phyloP scores from a whole-genome alignment of 805 yeast species.

The Clavispora fructus region DNA sequence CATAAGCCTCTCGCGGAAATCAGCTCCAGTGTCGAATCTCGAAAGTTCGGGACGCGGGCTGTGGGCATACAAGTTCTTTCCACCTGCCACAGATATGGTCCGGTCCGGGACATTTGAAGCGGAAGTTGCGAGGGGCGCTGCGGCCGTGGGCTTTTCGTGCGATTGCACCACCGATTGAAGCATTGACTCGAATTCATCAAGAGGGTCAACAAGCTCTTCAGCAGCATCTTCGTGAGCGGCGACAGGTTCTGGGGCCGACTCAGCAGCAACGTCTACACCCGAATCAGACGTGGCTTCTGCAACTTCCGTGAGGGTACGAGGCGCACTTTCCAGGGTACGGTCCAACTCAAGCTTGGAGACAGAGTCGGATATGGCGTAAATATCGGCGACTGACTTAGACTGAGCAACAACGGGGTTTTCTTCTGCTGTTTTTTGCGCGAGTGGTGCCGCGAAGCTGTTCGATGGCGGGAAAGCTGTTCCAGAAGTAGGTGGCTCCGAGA shows the following conservation, averaged over 20 bases:
- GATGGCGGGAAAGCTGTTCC: neutral
- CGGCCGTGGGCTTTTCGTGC: neutral
- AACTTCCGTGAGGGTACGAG: too few species aligned
- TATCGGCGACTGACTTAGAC: neutral
- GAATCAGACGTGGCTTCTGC: too few species aligned
- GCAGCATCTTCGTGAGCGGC: neutral
- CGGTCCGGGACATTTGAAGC: neutral
- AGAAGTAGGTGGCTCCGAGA: neutral
- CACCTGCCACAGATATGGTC: slow-evolving; percentile 1
- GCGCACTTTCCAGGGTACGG: too few species aligned
- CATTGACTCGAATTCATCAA: neutral
- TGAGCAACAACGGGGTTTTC: neutral
- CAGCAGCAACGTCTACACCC: too few species aligned
- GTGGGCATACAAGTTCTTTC: slow-evolving; percentile 27
- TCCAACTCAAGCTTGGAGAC: neutral
- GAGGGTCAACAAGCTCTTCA: neutral
- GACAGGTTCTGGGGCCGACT: too few species aligned
- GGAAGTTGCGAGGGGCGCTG: neutral
- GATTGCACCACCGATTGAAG: neutral
- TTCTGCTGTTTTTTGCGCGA: neutral
- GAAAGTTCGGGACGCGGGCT: slow-evolving; percentile 18
- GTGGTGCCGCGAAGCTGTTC: neutral
- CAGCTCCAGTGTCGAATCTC: slow-evolving; percentile 31
- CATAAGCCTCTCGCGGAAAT: slow-evolving; percentile 52
- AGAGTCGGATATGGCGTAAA: neutral